Evolutionary conservation across 2,329 filamentous ascomycete genomes (phyloP), one percentile per base, ranked within the genome.

Genomic region (Elsinoe australis): DNA sequence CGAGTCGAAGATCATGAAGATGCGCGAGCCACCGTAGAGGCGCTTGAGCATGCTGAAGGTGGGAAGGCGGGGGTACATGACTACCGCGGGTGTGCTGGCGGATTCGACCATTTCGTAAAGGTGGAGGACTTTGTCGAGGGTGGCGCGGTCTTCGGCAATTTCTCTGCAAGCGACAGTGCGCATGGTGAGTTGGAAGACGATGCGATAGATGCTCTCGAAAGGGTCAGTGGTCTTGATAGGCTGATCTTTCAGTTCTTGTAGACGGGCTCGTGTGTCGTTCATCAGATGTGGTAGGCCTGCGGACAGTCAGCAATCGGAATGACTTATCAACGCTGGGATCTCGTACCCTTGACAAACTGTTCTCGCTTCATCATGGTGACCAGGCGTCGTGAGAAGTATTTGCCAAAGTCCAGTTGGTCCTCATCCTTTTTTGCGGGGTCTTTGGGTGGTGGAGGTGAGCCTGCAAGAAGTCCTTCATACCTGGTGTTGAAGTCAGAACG

Each of bases 141-240:
- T 56, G 4, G 52, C 53, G 0, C 66, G 64, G 42, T 74, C 63
- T 2, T 74, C 64, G 10, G 74, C 75, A 19, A 80, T 70, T 33
- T 80, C 76, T 24, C 70, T 64, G 45, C 68, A 68, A 5, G 73
- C 76, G 1, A 79, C 66, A 3, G 69, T 73, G 9, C 76, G 70
- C 64, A 79, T 76, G 3, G 74, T 79, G n/a, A 80, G 65, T 55
- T 71, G 67, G 59, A 73, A 80, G 1, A 79, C 67, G 48, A 76
- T 63, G 4, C 64, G 59, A 56, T 76, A 77, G 38, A 79, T 64
- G 56, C 67, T 67, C 28, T 76, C 67, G 55, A 79, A 79, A 0
- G 76, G 75, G 52, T 79, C 68, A 5, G 73, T 71, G 4, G 68
- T 58, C 6, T 63, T 63, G 5, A 54, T 55, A 4, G 60, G 54